Conservation (phyloP, 208 protist species). For the Leishmania gerbilli region DNA sequence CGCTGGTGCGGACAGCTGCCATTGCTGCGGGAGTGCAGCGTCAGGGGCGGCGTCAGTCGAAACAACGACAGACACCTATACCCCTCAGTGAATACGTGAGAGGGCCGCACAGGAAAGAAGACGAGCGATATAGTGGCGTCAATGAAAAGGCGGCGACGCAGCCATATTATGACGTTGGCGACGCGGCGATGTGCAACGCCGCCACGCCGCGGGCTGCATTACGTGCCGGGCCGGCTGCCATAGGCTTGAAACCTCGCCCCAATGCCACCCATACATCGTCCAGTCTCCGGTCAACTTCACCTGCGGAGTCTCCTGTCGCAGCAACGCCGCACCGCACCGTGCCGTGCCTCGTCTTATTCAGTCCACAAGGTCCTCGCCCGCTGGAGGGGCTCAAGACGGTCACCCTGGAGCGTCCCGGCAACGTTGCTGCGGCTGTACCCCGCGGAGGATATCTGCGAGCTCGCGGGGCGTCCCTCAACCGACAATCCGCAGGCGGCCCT, state of each 20-base stretch:
- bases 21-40: neutral
- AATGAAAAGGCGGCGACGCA: neutral
- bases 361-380: slow-evolving; percentile 72
- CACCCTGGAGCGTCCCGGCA: neutral
- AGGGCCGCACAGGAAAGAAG: neutral
- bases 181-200: neutral
- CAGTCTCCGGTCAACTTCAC: neutral
- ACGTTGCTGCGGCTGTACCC: neutral
- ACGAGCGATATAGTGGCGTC: neutral
- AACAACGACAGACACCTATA: neutral
- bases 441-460: neutral
- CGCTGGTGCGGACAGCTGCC: neutral
- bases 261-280: neutral
- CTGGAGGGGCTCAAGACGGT: slow-evolving; percentile 52
- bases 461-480: slow-evolving; percentile 1
- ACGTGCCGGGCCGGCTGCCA: neutral
- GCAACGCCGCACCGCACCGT: neutral
- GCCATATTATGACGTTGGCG: neutral
- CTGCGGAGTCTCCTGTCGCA: neutral
- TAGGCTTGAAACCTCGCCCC: neutral
- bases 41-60: neutral
- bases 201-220: neutral
- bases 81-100: neutral
- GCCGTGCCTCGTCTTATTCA: slow-evolving; percentile 68
- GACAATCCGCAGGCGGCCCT: neutral